Evolutionary conservation across 2,329 filamentous ascomycete genomes (phyloP).

Genomic region (Colletotrichum karsti): DNA sequence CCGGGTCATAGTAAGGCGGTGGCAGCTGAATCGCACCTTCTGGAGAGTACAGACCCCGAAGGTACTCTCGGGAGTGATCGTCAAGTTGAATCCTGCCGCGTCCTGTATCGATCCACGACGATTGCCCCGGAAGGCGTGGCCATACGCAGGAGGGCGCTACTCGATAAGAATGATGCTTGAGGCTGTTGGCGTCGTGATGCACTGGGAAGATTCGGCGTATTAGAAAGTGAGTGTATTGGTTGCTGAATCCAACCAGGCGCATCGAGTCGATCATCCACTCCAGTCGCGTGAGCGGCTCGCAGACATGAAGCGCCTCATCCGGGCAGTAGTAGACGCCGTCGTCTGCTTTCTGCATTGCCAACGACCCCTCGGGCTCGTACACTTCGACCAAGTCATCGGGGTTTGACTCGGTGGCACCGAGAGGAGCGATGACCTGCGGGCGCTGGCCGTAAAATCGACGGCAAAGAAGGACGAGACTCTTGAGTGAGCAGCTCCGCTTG

Average conservation of each 20-base stretch:
- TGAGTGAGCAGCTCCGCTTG: slow-evolving; percentile 33
- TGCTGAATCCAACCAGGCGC: slow-evolving; percentile 46
- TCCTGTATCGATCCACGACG: slow-evolving; percentile 18
- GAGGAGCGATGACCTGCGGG: background rate
- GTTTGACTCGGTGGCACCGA: background rate
- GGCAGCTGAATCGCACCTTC: slow-evolving; percentile 19
- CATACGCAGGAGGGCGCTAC: slow-evolving; percentile 22
- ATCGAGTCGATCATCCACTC: slow-evolving; percentile 39
- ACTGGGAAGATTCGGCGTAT: slow-evolving; percentile 37
- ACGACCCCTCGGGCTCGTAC: background rate
- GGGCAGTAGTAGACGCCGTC: slow-evolving; percentile 37
- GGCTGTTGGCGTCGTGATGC: background rate
- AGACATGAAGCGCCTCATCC: slow-evolving; percentile 40
- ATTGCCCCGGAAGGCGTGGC: slow-evolving; percentile 22
- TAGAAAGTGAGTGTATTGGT: slow-evolving; percentile 38
- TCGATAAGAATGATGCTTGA: slow-evolving; percentile 21
- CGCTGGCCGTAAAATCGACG: slow-evolving; percentile 41
- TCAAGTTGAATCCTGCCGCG: slow-evolving; percentile 4
- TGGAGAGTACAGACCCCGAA: slow-evolving; percentile 1
- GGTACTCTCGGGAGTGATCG: slow-evolving; percentile 12
- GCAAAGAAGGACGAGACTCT: slow-evolving; percentile 42
- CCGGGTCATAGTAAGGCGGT: background rate
- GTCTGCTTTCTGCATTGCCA: slow-evolving; percentile 8
- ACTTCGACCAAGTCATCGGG: background rate
- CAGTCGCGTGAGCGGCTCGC: slow-evolving; percentile 40